phyloP scores from a whole-genome alignment of 768 basidiomycete genomes.

The Rhizopogon sp. region DNA sequence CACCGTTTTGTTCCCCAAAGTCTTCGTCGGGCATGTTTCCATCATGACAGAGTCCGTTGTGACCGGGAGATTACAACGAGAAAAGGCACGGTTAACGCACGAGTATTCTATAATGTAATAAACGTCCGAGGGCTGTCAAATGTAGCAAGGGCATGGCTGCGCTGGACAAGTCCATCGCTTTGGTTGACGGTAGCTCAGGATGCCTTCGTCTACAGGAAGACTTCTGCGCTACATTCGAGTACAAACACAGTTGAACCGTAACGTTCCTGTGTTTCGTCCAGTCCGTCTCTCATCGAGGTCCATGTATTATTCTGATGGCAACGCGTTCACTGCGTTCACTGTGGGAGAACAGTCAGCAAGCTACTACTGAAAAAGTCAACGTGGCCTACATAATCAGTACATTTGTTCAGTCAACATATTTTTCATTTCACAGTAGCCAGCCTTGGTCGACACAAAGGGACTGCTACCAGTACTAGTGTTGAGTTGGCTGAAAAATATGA shows the following conservation, averaged over 20 bases:
- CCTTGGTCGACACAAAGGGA: not conserved
- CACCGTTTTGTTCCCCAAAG: too few species aligned
- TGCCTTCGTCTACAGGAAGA: not conserved
- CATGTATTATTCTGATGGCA: not conserved
- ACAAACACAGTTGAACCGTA: not conserved
- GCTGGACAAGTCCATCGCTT: not conserved
- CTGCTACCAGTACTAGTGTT: not conserved
- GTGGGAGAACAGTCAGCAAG: not conserved
- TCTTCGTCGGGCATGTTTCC: too few species aligned
- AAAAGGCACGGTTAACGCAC: too few species aligned
- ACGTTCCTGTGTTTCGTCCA: not conserved
- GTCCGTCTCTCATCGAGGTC: not conserved
- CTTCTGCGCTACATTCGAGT: not conserved
- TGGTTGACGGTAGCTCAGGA: not conserved
- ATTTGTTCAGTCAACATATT: not conserved
- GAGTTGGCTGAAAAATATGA: not conserved
- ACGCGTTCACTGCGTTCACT: not conserved
- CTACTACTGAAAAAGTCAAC: not conserved
- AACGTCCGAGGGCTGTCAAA: too few species aligned
- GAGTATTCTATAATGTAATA: too few species aligned
- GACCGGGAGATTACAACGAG: too few species aligned
- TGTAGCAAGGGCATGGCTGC: not conserved
- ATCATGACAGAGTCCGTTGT: too few species aligned
- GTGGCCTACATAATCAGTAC: not conserved
- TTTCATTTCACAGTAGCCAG: not conserved